Percentiles rank a stretch among this genome's conserved stretches.
Conservation (phyloP, 495 filamentous ascomycete genomes). For the Aspergillus leporis region DNA sequence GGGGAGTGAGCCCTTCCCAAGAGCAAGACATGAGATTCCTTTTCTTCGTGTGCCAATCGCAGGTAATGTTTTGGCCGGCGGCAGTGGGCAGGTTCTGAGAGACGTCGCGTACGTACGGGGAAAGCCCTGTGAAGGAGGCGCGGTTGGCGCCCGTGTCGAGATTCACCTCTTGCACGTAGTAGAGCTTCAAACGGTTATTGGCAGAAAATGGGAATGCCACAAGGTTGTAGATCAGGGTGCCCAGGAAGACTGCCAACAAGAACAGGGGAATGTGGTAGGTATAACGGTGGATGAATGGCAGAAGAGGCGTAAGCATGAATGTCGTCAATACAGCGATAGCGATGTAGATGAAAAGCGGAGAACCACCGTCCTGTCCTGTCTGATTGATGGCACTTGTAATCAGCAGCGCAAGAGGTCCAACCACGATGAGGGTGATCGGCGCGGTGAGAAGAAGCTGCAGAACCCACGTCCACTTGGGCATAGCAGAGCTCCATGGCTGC, state of each 20-base stretch:
- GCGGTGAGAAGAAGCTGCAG: conserved; percentile 79
- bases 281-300: conserved; percentile 84
- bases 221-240: conserved; percentile 84
- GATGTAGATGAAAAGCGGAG: conserved; percentile 67
- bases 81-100: conserved; percentile 71
- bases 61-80: conserved; percentile 58
- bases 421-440: conserved; percentile 72
- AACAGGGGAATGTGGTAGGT: conserved; percentile 80
- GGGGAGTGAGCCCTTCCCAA: conserved; percentile 68
- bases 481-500: conserved; percentile 76
- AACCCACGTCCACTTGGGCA: conserved; percentile 85
- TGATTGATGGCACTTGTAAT: conserved; percentile 70
- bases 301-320: conserved; percentile 72
- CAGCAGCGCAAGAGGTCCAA: conserved; percentile 74
- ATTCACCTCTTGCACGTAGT: conserved; percentile 80
- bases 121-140: conserved; percentile 70
- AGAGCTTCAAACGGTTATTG: conserved; percentile 77
- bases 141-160: conserved; percentile 69
- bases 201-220: conserved; percentile 85
- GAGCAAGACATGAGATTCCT: conserved; percentile 61
- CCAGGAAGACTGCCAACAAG: conserved; percentile 69
- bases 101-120: conserved; percentile 67
- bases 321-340: conserved; percentile 64
- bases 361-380: conserved; percentile 77
- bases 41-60: conserved; percentile 29